A percentile compares a stretch with the other conserved stretches of the same genome.
phyloP scores from a whole-genome alignment of 2,329 filamentous ascomycete species.

The Aspergillus luchuensis region DNA sequence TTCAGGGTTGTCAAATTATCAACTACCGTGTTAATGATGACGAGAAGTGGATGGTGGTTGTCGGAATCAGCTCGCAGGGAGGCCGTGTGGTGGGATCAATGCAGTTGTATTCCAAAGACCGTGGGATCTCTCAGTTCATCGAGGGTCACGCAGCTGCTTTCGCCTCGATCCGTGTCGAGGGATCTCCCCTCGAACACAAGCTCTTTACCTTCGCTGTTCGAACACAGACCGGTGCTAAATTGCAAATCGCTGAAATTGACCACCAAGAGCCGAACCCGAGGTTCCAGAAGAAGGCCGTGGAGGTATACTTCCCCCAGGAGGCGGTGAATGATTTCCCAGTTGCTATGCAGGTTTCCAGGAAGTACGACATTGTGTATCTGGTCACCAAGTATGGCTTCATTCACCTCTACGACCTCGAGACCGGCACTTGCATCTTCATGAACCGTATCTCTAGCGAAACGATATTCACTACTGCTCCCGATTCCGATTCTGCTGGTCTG shows the following conservation, averaged over 20 bases:
- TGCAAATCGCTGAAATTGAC: conserved; percentile 97
- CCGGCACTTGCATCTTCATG: conserved; percentile 96
- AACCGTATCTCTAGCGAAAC: conserved; percentile 99
- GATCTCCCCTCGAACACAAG: conserved; percentile 86
- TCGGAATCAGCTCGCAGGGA: conserved; percentile 91
- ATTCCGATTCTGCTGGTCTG: conserved; percentile 82
- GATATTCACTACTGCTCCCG: conserved; percentile 90
- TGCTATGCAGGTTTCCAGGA: conserved; percentile 93
- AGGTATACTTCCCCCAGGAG: conserved; percentile 96
- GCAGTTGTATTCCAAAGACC: conserved; percentile 95
- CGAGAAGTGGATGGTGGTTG: conserved; percentile 97
- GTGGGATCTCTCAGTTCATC: conserved; percentile 95
- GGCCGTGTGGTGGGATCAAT: conserved; percentile 93
- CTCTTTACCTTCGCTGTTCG: conserved; percentile 96
- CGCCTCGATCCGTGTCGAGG: conserved; percentile 83
- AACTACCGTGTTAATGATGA: conserved; percentile 97
- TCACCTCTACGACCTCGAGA: conserved; percentile 96
- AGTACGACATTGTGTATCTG: conserved; percentile 95
- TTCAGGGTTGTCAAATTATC: conserved; percentile 94
- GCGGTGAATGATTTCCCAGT: conserved; percentile 97
- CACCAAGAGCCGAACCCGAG: conserved; percentile 84
- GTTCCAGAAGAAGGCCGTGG: conserved; percentile 94
- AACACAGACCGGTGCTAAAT: conserved; percentile 83
- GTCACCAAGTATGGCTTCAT: conserved; percentile 99
- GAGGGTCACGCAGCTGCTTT: conserved; percentile 97